phyloP scores from a whole-genome alignment of 1,284 basidiomycete genomes.

The Moniliella sp. region DNA sequence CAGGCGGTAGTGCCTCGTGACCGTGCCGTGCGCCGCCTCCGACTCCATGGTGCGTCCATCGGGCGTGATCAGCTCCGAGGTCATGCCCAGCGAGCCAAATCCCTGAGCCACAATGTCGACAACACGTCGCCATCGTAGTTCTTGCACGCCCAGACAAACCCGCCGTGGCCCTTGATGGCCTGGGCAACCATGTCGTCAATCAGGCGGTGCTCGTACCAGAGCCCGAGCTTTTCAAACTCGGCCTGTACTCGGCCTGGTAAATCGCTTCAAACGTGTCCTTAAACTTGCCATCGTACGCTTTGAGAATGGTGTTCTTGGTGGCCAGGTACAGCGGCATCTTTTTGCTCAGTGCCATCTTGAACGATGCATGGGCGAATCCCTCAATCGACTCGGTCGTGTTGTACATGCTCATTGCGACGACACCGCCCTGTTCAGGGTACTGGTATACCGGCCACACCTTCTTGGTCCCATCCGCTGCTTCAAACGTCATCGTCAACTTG shows the following conservation, averaged over 20 bases:
- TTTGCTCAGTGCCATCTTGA: conserved; percentile 90
- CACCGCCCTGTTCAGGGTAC: conserved; percentile 22
- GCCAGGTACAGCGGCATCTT: conserved; percentile 52
- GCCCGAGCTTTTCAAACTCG: conserved; percentile 56
- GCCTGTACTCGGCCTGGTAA: conserved; percentile 59
- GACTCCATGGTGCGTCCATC: conserved; percentile 1
- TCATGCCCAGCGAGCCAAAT: neutral
- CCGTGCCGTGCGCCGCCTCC: conserved; percentile 44
- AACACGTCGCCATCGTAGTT: conserved; percentile 21
- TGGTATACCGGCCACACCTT: conserved; percentile 21
- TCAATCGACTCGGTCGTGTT: conserved; percentile 50
- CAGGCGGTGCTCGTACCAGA: conserved; percentile 88
- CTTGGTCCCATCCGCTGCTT: conserved; percentile 13
- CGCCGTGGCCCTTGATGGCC: conserved; percentile 81
- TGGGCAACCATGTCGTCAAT: conserved; percentile 57
- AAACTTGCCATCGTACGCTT: conserved; percentile 61
- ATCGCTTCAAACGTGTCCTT: conserved; percentile 96
- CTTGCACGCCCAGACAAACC: conserved; percentile 93
- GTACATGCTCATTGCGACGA: conserved; percentile 37
- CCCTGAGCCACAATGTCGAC: conserved; percentile 13
- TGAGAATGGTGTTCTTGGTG: conserved; percentile 34
- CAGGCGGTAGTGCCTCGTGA: conserved; percentile 43
- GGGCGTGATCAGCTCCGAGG: neutral
- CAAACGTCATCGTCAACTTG: conserved; percentile 26
- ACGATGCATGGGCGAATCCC: conserved; percentile 86